Conservation (phyloP, 2,329 filamentous ascomycete species). For the Hyphodiscus sp. region DNA sequence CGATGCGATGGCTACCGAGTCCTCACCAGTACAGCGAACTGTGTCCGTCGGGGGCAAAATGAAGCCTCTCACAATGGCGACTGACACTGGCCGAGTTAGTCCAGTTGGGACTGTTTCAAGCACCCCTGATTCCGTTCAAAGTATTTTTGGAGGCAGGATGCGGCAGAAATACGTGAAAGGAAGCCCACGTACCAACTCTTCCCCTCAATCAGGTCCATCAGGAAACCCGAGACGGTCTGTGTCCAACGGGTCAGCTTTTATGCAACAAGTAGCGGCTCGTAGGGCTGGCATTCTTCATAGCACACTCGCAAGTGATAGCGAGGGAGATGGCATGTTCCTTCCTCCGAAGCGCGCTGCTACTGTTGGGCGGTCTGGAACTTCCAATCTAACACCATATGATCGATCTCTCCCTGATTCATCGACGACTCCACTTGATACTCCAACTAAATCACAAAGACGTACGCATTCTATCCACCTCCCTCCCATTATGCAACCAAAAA, state of each 20-base stretch:
- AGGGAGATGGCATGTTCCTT: slow-evolving; percentile 17
- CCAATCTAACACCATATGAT: slow-evolving; percentile 4
- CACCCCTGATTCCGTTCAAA: slow-evolving; percentile 21
- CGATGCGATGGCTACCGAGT: slow-evolving; percentile 20
- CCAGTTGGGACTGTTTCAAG: slow-evolving; percentile 10
- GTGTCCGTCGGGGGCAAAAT: slow-evolving; percentile 9
- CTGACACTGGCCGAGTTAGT: slow-evolving; percentile 15
- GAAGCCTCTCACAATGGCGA: slow-evolving; percentile 24
- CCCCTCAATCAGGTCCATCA: slow-evolving; percentile 14
- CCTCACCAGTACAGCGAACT: slow-evolving; percentile 5
- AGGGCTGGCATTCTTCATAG: slow-evolving; percentile 16
- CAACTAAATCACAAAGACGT: slow-evolving; percentile 16
- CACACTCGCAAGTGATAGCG: slow-evolving; percentile 24
- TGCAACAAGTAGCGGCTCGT: slow-evolving; percentile 31
- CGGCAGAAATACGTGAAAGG: slow-evolving; percentile 14
- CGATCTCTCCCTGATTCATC: slow-evolving; percentile 9
- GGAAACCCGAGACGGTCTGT: slow-evolving; percentile 35
- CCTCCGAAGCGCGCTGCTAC: slow-evolving; percentile 6
- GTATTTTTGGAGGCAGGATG: slow-evolving; percentile 17
- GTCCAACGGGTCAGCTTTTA: slow-evolving; percentile 42
- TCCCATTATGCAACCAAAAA: slow-evolving; percentile 13
- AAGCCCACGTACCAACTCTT: slow-evolving; percentile 11
- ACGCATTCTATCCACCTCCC: slow-evolving; percentile 21
- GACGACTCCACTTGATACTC: slow-evolving; percentile 16
- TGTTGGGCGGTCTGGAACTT: slow-evolving; percentile 2